A percentile compares a stretch with the other conserved stretches of the same genome.
phyloP scores from a whole-genome alignment of 2,329 filamentous ascomycete genomes.

The Xylariaceae sp. region DNA sequence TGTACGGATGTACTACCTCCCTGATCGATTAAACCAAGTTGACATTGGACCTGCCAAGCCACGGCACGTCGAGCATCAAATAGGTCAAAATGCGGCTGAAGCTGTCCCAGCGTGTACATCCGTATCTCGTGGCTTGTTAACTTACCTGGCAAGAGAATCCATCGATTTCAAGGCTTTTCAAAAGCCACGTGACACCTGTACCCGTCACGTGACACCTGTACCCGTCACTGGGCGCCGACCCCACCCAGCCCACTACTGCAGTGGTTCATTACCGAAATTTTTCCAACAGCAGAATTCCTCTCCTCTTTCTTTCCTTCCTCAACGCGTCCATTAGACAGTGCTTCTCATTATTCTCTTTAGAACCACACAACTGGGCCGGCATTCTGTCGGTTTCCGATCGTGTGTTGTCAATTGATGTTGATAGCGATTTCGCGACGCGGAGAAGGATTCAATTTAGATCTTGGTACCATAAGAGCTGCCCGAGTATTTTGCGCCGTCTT shows the following conservation, averaged over 20 bases:
- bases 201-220: conserved; percentile 19
- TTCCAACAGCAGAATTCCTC: conserved; percentile 15
- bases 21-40: conserved; percentile 6
- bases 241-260: conserved; percentile 11
- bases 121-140: background rate
- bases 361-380: conserved; percentile 53
- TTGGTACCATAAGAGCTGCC: conserved; percentile 71
- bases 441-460: conserved; percentile 39
- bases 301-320: conserved; percentile 39
- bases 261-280: conserved; percentile 9
- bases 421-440: conserved; percentile 47
- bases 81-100: conserved; percentile 1
- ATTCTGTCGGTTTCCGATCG: conserved; percentile 63
- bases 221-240: conserved; percentile 4
- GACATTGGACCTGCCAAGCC: no score
- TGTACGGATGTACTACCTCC: no score
- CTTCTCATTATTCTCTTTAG: conserved; percentile 59
- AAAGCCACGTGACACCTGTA: conserved; percentile 22
- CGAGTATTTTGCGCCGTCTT: conserved; percentile 48
- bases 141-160: no score
- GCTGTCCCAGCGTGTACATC: no score
- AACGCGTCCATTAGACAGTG: conserved; percentile 86
- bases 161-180: no score
- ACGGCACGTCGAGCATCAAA: no score
- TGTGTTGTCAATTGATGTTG: conserved; percentile 52